These are phyloP conservation scores for Davidsoniella australis DNA, from an alignment of 2,329 filamentous ascomycete species.

Conservation along the genomic window DNA sequence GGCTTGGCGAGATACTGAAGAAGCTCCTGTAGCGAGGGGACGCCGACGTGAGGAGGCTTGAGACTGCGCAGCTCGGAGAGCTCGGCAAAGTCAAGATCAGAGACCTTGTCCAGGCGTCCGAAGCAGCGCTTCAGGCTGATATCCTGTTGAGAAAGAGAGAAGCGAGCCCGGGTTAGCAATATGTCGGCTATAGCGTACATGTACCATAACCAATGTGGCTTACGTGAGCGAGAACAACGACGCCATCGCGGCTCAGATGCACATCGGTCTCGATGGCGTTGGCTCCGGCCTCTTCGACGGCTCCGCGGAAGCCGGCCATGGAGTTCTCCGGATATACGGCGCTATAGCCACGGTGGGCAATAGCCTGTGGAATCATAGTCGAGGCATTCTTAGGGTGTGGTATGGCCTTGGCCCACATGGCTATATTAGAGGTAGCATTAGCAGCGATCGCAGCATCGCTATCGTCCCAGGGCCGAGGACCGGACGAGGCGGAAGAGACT, in stretches of 20 bases:
- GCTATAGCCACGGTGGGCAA: conserved; percentile 68
- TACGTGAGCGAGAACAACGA: conserved; percentile 74
- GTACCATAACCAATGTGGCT: conserved; percentile 17
- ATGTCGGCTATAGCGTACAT: too few species aligned
- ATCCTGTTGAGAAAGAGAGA: conserved; percentile 36
- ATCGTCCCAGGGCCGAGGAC: too few species aligned
- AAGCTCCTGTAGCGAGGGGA: conserved; percentile 61
- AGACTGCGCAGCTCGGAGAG: conserved; percentile 51
- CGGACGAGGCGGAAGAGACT: neutral
- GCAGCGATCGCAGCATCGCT: neutral
- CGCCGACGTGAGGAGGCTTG: conserved; percentile 46
- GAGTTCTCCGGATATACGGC: conserved; percentile 71
- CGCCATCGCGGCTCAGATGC: conserved; percentile 63
- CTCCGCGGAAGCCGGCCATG: conserved; percentile 59
- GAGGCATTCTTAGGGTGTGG: conserved; percentile 13
- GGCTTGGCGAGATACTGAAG: conserved; percentile 52
- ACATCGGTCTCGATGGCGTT: conserved; percentile 81
- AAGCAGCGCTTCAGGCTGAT: conserved; percentile 64
- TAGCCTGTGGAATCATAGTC: conserved; percentile 43
- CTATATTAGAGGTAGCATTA: conserved; percentile 12
- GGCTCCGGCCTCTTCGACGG: conserved; percentile 49
- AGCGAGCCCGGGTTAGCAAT: too few species aligned
- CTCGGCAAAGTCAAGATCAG: conserved; percentile 61
- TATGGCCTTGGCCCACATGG: conserved; percentile 21
- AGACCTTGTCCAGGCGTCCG: conserved; percentile 53